Conservation (phyloP, 225 moss, liverwort and hornwort species). For the Pseudoscleropodium purum region DNA sequence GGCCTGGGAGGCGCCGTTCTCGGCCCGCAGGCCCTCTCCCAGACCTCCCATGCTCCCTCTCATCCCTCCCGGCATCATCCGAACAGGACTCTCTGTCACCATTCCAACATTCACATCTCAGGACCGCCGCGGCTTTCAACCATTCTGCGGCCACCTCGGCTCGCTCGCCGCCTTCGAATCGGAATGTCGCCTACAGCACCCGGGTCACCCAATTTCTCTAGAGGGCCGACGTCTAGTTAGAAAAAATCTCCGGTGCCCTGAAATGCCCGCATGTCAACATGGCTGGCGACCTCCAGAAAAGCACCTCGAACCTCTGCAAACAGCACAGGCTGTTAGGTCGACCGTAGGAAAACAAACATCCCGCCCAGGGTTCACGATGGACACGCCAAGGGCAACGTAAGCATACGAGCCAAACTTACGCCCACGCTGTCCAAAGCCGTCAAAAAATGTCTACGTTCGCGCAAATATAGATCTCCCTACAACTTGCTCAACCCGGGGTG, state of each 20-base stretch:
- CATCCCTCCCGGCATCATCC: constrained; percentile 86
- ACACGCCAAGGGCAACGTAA: neutral
- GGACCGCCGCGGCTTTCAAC: neutral
- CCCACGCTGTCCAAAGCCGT: neutral
- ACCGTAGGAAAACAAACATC: neutral
- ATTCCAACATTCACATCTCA: constrained; percentile 26
- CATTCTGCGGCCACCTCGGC: neutral
- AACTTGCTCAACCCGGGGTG: no score
- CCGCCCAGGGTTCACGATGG: neutral
- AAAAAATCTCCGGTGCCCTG: neutral
- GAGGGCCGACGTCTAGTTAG: neutral
- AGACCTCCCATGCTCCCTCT: constrained; percentile 70
- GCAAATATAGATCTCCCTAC: neutral
- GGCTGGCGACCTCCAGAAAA: neutral
- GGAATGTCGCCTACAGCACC: neutral
- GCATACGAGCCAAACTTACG: neutral
- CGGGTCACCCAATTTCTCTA: neutral
- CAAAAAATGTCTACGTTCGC: neutral
- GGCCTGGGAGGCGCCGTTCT: constrained; percentile 51
- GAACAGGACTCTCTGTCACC: constrained; percentile 88
- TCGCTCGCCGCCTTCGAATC: neutral
- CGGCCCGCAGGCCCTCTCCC: constrained; percentile 56
- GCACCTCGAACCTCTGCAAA: constrained; percentile 3
- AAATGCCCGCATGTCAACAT: neutral
- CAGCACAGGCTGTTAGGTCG: neutral